Base-by-base conservation (phyloP, 2,329 filamentous ascomycete genomes). In the Bipolaris victoriae region DNA sequence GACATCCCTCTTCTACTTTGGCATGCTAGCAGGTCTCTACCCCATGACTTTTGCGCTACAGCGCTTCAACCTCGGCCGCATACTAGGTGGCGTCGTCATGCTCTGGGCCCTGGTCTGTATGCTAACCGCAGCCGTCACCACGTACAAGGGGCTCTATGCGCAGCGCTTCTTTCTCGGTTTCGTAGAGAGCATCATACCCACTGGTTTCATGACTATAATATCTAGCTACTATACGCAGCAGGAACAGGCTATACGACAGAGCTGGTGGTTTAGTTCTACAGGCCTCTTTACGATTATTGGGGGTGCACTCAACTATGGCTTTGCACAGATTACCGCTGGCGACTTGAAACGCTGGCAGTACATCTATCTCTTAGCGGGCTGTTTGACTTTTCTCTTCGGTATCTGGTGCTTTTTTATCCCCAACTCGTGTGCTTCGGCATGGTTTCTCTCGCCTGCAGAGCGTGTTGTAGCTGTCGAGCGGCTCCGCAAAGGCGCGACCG, bases 1-100 rank as follows among this genome's bases (percentile, higher is more conserved):
- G 2, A 92, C 89, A 0, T 91, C 88, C 0, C 81, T 91, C 67
- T 92, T 92, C 78, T 92, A 92, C 78, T 91, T 92, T 64, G 90
- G 90, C 36, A 90, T 90, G 88, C 81, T 93, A 2, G 86, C 84
- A 0, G 90, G 90, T 0, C 78, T 90, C 3, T 92, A 91, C 60
- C 90, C 89, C 1, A 86, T 91, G 84, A 88, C 88, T 0, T 90
- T 89, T 58, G 79, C 84, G 0, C 79, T 91, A 1, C 90, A 92
- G 73, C 84, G 85, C 18, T 90, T 91, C 77, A 80, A 86, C 57
- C 81, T 86, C 1, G 84, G 86, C n/a, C 81, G 82, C 45, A 84
- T 89, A 1, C 81, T 92, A 2, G 88, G 88, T 11, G 79, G 68
- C 11, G 78, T 88, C 1, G 86, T 90, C 2, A 76, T 90, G 48